phyloP scores from a whole-genome alignment of 2,329 filamentous ascomycete genomes.

The Aspergillus hortae region DNA sequence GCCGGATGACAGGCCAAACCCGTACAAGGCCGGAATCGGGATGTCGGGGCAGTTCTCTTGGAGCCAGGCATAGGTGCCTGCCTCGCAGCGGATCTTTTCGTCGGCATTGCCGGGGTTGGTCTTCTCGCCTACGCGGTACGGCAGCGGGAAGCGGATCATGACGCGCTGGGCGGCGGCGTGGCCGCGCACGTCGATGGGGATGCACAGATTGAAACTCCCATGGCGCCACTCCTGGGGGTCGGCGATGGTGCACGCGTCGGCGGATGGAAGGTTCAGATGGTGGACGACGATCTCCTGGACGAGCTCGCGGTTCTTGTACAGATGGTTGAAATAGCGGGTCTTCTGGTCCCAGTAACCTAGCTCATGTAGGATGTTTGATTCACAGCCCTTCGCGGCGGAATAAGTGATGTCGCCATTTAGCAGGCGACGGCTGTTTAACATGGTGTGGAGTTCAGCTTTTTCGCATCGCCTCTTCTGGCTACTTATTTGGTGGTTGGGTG shows the following conservation, averaged over 20 bases:
- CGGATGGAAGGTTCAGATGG: constrained; percentile 18
- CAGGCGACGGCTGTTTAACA: neutral
- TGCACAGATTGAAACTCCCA: constrained; percentile 28
- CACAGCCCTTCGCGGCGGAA: constrained; percentile 14
- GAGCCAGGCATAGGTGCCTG: constrained; percentile 24
- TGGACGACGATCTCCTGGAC: constrained; percentile 17
- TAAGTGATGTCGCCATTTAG: constrained; percentile 18
- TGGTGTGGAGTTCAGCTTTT: neutral
- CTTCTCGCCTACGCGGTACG: constrained; percentile 21
- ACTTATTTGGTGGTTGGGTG: neutral
- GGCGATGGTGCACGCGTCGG: constrained; percentile 14
- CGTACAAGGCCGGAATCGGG: constrained; percentile 21
- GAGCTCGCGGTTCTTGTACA: constrained; percentile 2
- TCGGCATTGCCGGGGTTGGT: constrained; percentile 22
- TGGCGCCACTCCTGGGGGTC: constrained; percentile 21
- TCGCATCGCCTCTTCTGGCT: neutral
- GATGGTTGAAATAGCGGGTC: constrained; percentile 9
- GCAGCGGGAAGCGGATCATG: constrained; percentile 22
- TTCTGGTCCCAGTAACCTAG: constrained; percentile 16
- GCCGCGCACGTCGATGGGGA: constrained; percentile 17
- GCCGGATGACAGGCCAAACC: constrained; percentile 23
- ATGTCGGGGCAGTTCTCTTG: constrained; percentile 21
- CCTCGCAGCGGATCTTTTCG: constrained; percentile 27
- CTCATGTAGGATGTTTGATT: constrained; percentile 21
- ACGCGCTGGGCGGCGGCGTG: constrained; percentile 5